Conservation (phyloP, 2,329 filamentous ascomycete genomes). For the Colletotrichum tropicale region DNA sequence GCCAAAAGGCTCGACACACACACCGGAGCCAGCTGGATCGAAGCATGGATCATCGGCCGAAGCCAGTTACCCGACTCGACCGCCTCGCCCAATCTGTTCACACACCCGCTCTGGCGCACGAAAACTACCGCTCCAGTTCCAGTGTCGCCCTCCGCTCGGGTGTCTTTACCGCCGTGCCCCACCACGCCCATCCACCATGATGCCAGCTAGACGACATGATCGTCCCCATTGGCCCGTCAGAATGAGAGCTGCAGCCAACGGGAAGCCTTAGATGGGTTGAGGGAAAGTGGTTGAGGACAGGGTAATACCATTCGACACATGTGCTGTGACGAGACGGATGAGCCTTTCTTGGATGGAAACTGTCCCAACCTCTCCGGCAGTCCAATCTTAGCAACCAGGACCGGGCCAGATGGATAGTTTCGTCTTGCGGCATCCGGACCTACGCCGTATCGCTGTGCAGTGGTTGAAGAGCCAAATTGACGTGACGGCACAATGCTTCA, state of each 20-base stretch:
- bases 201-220: background rate
- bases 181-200: slow-evolving; percentile 5
- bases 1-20: background rate
- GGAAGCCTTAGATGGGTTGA: background rate
- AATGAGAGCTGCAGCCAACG: slow-evolving; percentile 3
- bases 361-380: slow-evolving; percentile 2
- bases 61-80: slow-evolving; percentile 1
- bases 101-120: background rate
- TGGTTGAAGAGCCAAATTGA: background rate
- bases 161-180: slow-evolving; percentile 19
- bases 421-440: background rate
- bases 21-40: background rate
- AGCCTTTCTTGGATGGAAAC: slow-evolving; percentile 1
- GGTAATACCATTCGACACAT: slow-evolving; percentile 10
- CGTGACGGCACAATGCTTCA: background rate
- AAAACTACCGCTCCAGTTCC: background rate
- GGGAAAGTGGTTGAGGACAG: slow-evolving; percentile 1
- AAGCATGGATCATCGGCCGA: background rate
- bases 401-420: background rate
- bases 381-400: background rate
- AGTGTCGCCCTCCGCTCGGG: slow-evolving; percentile 12
- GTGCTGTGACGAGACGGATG: slow-evolving; percentile 13
- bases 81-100: background rate
- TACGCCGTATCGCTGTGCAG: background rate
- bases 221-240: slow-evolving; percentile 9